These are phyloP conservation scores for Venturia aucupariae DNA, from an alignment of 2,329 filamentous ascomycete species.

Conservation along the genomic window DNA sequence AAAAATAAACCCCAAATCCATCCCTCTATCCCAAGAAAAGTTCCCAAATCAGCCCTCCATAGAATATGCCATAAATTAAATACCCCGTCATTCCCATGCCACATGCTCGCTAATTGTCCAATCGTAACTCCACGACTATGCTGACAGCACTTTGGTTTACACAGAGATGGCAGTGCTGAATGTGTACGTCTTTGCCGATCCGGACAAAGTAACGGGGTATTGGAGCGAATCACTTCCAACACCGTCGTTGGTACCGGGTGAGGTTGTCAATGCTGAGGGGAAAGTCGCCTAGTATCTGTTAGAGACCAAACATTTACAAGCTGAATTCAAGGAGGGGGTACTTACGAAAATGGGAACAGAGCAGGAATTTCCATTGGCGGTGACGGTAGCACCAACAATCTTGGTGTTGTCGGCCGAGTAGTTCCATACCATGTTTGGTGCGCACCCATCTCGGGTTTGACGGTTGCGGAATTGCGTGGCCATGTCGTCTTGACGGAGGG, in stretches of 20 bases:
- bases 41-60: too few species aligned
- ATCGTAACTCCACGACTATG: too few species aligned
- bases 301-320: too few species aligned
- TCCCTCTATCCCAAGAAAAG: too few species aligned
- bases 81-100: background rate
- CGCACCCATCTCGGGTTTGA: slow-evolving; percentile 29
- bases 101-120: background rate
- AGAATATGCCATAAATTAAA: background rate
- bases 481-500: slow-evolving; percentile 11
- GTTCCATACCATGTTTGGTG: slow-evolving; percentile 40
- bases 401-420: slow-evolving; percentile 20
- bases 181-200: slow-evolving; percentile 37
- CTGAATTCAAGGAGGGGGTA: too few species aligned
- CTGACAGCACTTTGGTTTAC: background rate
- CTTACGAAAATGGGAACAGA: slow-evolving; percentile 25
- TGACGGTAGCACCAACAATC: slow-evolving; percentile 5
- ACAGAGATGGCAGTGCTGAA: slow-evolving; percentile 21
- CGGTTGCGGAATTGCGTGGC: slow-evolving; percentile 1
- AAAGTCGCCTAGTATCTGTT: background rate
- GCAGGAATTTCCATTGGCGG: slow-evolving; percentile 8
- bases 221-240: slow-evolving; percentile 38
- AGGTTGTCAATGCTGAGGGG: slow-evolving; percentile 20
- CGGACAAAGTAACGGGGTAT: slow-evolving; percentile 40
- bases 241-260: background rate
- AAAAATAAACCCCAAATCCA: too few species aligned